Evolutionary conservation across 2,329 filamentous ascomycete species (phyloP), one percentile per base, ranked within the genome.

Genomic region (Talaromyces sp.): DNA sequence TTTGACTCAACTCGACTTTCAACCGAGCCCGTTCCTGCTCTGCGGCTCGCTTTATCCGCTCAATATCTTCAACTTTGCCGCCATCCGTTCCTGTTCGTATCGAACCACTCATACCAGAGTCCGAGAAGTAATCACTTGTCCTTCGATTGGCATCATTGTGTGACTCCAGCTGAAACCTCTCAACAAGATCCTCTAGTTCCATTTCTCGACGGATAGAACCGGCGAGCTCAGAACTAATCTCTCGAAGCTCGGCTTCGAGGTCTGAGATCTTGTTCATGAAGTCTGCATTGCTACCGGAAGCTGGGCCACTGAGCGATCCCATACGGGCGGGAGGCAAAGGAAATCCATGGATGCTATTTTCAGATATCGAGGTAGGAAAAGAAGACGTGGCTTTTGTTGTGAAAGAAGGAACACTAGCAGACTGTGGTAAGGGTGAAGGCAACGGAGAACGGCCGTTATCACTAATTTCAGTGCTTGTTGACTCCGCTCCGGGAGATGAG

Each of bases 81-180:
- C 70, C 70, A 66, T 90, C 89, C 73, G 89, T 90, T 72, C 92
- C 65, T 3, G 47, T 57, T 27, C 65, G 65, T 35, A 91, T 85
- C 1, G 92, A 94, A 27, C 56, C 37, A 76, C 92, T 94, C 65
- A 92, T 90, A 37, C 95, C 95, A 6, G 93, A 97, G 77, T 99
- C 95, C 2, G 95, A 99, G 76, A 95, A 99, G 80, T 99, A 98
- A 79, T 99, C 95, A 79, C 95, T 98, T 10, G 92, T 96, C 67
- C 94, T 87, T 75, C 90, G 90, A 68, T 86, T 88, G 33, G 84
- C 74, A n/a, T 82, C 77, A 72, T 70, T 82, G 74, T 77, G 83
- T 79, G 73, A 84, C 73, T 97, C 93, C n/a, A 87, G 82, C 75
- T 97, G 93, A 70, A 96, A 81, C 65, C 90, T 85, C 70, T 99